Base-by-base conservation (phyloP, 768 basidiomycete species). In the Tricholoma terreum region DNA sequence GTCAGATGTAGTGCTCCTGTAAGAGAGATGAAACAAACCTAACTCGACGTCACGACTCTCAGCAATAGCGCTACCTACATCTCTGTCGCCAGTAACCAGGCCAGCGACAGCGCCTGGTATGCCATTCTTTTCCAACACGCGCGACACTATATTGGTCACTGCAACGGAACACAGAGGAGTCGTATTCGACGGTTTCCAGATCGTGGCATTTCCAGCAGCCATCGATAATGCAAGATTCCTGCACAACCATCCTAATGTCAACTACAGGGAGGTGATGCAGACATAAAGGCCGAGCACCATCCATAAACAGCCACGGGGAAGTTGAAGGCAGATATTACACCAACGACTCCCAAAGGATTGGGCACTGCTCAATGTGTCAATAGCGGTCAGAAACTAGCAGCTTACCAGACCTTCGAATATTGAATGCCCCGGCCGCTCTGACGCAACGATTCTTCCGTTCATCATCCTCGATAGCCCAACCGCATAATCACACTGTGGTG, bases 231-330 rank as follows among this genome's bases (percentile, higher is more conserved):
- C 83, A 50, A 96, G 75, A 71, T 98, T 98, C 94, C 94, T 94
- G 65, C 19, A 19, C 21, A n/a, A 49, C 15, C 11, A 27, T n/a
- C 27, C 15, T 49, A 30, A 4, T n/a, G 8, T 31, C 46, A 49
- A 17, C 30, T 12, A 31, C 9, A 49, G 30, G n/a, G 8, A 49
- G 15, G 30, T 30, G 50, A 40, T 24, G 27, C 22, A 45, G 56
- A 56, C 30, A 27, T 1, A 21, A 50, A 56, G 50, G 54, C 24
- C 19, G 65, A 76, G 38, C 71, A 88, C 92, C 92, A 94, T 61
- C 92, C 92, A 71, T 92, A 93, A 43, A 95, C 92, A 33, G 94
- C 94, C 42, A 92, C 86, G 9, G 96, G 96, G 69, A 98, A 98
- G 71, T 98, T 98, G 79, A 97, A 98, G 0, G 96, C 96, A 19